Evolutionary conservation across 352 stramenopile genomes (phyloP).

Genomic region (Aphanomyces invadans): DNA sequence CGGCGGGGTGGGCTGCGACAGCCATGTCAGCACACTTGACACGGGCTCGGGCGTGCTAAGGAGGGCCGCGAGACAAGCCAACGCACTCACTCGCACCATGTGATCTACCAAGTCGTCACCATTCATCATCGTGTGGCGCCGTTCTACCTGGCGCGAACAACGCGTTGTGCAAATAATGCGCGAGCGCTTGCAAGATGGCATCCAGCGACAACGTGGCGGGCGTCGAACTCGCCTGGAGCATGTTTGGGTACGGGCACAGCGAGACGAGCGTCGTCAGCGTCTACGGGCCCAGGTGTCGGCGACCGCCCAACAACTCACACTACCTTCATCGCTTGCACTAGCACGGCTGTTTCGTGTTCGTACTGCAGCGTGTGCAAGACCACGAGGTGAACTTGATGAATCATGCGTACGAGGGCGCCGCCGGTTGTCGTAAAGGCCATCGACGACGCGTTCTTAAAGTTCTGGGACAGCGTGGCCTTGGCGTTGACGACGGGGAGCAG

Average conservation of each 20-base stretch:
- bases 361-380: slow-evolving; percentile 77
- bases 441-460: slow-evolving; percentile 30
- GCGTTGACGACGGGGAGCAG: slow-evolving; percentile 51
- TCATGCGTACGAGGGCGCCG: slow-evolving; percentile 72
- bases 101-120: slow-evolving; percentile 40
- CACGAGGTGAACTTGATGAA: slow-evolving; percentile 76
- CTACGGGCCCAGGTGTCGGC: slow-evolving; percentile 26
- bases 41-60: slow-evolving; percentile 65
- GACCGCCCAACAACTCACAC: background rate
- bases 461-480: slow-evolving; percentile 26
- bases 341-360: slow-evolving; percentile 48
- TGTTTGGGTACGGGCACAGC: slow-evolving; percentile 66
- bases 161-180: slow-evolving; percentile 57
- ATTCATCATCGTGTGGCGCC: background rate
- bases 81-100: slow-evolving; percentile 62
- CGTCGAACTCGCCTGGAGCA: slow-evolving; percentile 46
- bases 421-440: slow-evolving; percentile 80
- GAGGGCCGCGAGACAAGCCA: slow-evolving; percentile 69
- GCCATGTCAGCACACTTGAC: slow-evolving; percentile 59
- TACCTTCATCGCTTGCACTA: slow-evolving; percentile 71
- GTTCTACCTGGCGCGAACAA: slow-evolving; percentile 45
- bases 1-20: slow-evolving; percentile 37
- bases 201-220: slow-evolving; percentile 46
- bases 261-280: slow-evolving; percentile 64
- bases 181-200: slow-evolving; percentile 56